Evolutionary conservation across 768 basidiomycete genomes (phyloP), one percentile per base, ranked within the genome.

Genomic region (Amanita polypyramis): DNA sequence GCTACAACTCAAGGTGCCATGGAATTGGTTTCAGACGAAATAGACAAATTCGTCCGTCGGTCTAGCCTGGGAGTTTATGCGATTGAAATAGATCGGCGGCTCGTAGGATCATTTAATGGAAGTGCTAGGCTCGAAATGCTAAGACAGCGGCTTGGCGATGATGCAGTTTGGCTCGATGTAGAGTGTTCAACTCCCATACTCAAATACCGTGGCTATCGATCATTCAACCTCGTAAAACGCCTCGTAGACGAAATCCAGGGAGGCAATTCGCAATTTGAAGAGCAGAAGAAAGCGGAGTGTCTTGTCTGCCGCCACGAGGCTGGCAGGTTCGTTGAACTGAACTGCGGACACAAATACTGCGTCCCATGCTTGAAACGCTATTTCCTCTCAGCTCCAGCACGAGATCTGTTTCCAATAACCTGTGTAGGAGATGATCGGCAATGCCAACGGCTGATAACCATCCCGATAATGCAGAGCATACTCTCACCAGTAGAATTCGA

Each of bases 361-460:
- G 62, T 65, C 5, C 62, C 59, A 15, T 79, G 77, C 50, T 49
- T 77, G 20, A 65, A 62, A 7, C 74, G 74, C 53, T 74, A 72
- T 53, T 56, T 78, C 30, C 56, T 60, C 11, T 70, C 69, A 9
- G 71, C 72, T 0, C 53, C 56, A 9, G 68, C 72, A 15, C 58
- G 58, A 20, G 65, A 66, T 49, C 60, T 50, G 0, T 85, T 86
- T 62, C 85, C 85, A 0, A 58, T 87, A 5, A 67, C 57, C 10
- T 88, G 85, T 55, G 70, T 85, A 35, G 85, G 80, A 1, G 62
- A 77, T 51, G 75, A 75, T 1, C 75, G 70, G 4, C 66, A 62
- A 11, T 88, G 85, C 54, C 62, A 68, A 5, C 56, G 62, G 14
- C 69, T 64, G n/a, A 70, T 88, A 20, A 62, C 85, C 2, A 68